These are phyloP conservation scores for Evansstolkia leycettana DNA, from an alignment of 495 filamentous ascomycete species.

Conservation along the genomic window DNA sequence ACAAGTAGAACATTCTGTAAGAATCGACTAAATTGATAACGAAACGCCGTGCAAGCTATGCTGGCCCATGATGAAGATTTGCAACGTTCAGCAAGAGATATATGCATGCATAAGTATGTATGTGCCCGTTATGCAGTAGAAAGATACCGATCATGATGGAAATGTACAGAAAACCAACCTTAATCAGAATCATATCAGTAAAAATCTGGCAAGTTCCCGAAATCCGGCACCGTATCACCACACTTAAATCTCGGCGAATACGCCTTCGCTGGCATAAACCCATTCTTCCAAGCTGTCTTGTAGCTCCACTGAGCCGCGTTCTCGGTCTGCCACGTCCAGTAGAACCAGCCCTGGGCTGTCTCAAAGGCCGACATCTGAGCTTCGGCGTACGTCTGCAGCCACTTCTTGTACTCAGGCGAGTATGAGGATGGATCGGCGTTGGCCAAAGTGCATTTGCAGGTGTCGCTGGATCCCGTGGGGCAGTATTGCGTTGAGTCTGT, in stretches of 20 bases:
- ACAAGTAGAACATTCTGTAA: too few species aligned
- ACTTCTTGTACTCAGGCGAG: conserved; percentile 66
- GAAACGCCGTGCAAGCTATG: too few species aligned
- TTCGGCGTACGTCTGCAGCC: conserved; percentile 79
- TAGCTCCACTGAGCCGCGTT: conserved; percentile 88
- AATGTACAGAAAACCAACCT: too few species aligned
- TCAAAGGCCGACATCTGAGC: conserved; percentile 93
- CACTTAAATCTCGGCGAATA: conserved; percentile 71
- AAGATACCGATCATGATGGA: too few species aligned
- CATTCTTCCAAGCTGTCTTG: conserved; percentile 68
- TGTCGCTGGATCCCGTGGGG: conserved; percentile 41
- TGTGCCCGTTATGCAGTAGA: too few species aligned
- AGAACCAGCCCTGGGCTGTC: conserved; percentile 91
- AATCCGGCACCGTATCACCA: conserved; percentile 54
- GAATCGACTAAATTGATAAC: too few species aligned
- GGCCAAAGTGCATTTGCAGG: conserved; percentile 62
- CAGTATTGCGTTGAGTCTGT: conserved; percentile 55
- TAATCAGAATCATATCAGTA: not conserved
- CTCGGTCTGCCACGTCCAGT: conserved; percentile 89
- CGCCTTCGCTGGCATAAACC: conserved; percentile 70
- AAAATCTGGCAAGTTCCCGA: conserved; percentile 35
- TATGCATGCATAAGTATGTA: too few species aligned
- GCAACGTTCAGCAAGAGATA: too few species aligned
- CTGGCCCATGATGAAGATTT: too few species aligned
- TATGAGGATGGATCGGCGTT: conserved; percentile 62